A percentile compares a stretch with the other conserved stretches of the same genome.
Evolutionary conservation across 768 basidiomycete genomes (phyloP).

Genomic region (Hortiboletus flavorubellus): DNA sequence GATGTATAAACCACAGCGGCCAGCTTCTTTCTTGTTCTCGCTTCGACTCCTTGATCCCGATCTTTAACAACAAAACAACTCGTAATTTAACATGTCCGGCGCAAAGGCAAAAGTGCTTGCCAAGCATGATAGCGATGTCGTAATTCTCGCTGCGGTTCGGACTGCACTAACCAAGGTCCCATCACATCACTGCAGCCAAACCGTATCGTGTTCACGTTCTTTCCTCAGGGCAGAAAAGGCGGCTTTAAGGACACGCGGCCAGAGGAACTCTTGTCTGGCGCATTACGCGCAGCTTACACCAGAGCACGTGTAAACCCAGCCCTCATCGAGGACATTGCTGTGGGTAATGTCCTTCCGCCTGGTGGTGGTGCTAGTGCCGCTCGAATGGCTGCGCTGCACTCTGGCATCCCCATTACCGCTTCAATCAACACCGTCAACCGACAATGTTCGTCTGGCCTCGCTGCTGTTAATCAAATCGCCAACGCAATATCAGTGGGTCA

Average conservation of each 20-base stretch:
- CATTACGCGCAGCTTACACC: slow-evolving; percentile 71
- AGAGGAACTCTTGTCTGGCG: slow-evolving; percentile 74
- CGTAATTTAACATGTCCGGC: slow-evolving; percentile 25
- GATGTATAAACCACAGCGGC: slow-evolving; percentile 15
- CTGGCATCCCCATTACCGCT: slow-evolving; percentile 77
- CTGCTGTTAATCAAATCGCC: slow-evolving; percentile 79
- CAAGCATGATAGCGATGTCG: slow-evolving; percentile 83
- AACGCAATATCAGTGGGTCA: slow-evolving; percentile 74
- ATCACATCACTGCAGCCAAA: background rate
- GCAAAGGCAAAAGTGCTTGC: slow-evolving; percentile 60
- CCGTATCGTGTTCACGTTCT: slow-evolving; percentile 2
- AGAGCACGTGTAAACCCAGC: slow-evolving; percentile 70
- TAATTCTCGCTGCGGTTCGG: slow-evolving; percentile 84
- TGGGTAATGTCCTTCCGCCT: slow-evolving; percentile 87
- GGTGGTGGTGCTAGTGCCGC: slow-evolving; percentile 79
- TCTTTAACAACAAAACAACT: background rate
- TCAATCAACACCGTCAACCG: slow-evolving; percentile 83
- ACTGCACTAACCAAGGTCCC: slow-evolving; percentile 88
- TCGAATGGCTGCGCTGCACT: slow-evolving; percentile 82
- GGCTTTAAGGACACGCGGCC: slow-evolving; percentile 89
- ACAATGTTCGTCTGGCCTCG: slow-evolving; percentile 86
- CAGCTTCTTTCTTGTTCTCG: background rate
- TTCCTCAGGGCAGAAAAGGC: slow-evolving; percentile 68
- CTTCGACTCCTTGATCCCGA: background rate
- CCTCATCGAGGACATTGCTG: slow-evolving; percentile 79